Conservation (phyloP, 805 yeast species). For the Ogataea philodendri region DNA sequence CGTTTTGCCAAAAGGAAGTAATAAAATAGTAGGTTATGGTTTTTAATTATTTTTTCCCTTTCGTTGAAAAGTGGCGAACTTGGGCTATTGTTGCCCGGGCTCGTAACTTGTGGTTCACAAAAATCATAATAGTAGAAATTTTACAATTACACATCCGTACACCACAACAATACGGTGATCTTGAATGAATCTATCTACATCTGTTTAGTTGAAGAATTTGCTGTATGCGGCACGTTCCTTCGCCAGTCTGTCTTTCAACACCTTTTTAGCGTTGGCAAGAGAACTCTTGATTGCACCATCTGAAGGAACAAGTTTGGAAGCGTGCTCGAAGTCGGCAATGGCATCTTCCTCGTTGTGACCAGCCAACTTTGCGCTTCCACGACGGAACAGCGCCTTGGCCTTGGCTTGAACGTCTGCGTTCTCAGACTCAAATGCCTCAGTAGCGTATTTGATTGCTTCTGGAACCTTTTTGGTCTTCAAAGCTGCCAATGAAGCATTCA, state of each 20-base stretch:
- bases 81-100: constrained; percentile 9
- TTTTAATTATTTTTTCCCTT: constrained; percentile 15
- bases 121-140: neutral
- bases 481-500: constrained; percentile 74
- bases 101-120: constrained; percentile 3
- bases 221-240: constrained; percentile 74
- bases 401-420: constrained; percentile 60
- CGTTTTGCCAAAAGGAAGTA: constrained; percentile 13
- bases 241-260: constrained; percentile 52
- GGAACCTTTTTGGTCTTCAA: constrained; percentile 58
- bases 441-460: constrained; percentile 57
- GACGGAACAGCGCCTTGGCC: constrained; percentile 85
- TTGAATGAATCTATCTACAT: constrained; percentile 1
- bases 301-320: constrained; percentile 59
- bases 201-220: constrained; percentile 59
- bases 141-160: constrained; percentile 4
- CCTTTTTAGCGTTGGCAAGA: constrained; percentile 53
- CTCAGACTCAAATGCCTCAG: constrained; percentile 63
- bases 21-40: constrained; percentile 13
- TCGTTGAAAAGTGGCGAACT: constrained; percentile 25
- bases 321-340: constrained; percentile 59
- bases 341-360: constrained; percentile 72
- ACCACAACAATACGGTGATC: constrained; percentile 1
- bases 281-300: constrained; percentile 74
- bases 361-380: constrained; percentile 69